Conservation (phyloP, 2,329 filamentous ascomycete species). For the Colletotrichum chlorophyti region DNA sequence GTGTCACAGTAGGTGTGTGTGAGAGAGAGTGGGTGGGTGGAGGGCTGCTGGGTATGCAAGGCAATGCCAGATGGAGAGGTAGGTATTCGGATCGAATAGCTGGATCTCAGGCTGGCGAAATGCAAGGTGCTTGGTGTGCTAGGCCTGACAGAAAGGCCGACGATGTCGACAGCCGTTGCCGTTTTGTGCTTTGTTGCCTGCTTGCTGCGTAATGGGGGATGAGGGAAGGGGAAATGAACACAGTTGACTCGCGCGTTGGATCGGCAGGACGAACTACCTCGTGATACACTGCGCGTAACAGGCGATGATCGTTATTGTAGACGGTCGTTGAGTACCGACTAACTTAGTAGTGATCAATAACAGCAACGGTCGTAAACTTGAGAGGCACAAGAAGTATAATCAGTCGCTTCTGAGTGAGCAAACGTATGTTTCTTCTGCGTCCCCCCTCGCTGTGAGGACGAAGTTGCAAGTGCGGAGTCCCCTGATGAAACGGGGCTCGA, state of each 20-base stretch:
- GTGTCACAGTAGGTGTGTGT: constrained; percentile 9
- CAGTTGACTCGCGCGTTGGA: constrained; percentile 2
- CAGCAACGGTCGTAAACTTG: no score
- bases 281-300: no score
- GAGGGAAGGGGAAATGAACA: constrained; percentile 14
- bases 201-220: constrained; percentile 18
- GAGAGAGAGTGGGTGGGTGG: constrained; percentile 6
- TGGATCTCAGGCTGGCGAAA: constrained; percentile 2
- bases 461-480: constrained; percentile 26
- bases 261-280: no score
- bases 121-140: no score
- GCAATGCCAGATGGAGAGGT: neutral
- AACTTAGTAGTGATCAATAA: no score
- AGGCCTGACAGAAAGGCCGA: neutral
- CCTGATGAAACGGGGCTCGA: constrained; percentile 30
- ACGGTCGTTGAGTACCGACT: constrained; percentile 16
- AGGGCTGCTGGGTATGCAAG: constrained; percentile 16
- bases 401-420: no score
- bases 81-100: constrained; percentile 3
- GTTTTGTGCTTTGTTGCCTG: constrained; percentile 1
- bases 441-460: constrained; percentile 12
- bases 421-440: constrained; percentile 2
- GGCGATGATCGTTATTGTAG: constrained; percentile 2
- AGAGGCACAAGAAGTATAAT: no score
- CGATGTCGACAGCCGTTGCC: constrained; percentile 11